Evolutionary conservation across 352 stramenopile genomes (phyloP), one percentile per base, ranked within the genome.

Genomic region (Phytophthora tentaculata): DNA sequence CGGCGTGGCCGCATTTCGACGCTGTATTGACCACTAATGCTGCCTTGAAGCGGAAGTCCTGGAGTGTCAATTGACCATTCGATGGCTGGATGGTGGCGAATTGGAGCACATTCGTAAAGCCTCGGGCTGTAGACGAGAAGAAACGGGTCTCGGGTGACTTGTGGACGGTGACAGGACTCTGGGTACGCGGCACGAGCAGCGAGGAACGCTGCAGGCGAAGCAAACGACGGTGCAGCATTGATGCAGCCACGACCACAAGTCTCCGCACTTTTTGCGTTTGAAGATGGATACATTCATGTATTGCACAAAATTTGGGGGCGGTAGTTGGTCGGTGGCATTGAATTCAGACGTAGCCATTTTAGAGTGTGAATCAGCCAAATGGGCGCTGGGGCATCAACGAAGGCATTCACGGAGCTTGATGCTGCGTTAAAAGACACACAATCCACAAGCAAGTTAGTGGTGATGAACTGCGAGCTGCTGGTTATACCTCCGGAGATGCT

Each of bases 1-100:
- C 41, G 10, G 84, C 76, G 53, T 75, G 63, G 1, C 55, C 65
- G 67, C 84, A 93, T 64, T 84, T 76, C 2, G 84, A 91, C 56
- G 84, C 84, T 28, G 84, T 93, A 69, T 93, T 93, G 51, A 88
- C 77, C 44, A 93, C 83, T 12, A 93, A 71, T 56, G 83, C 57
- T 2, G 81, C 75, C 48, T 83, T 84, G 39, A 74, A 64, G 45
- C 49, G 58, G 19, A 93, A 81, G 12, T 76, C 71, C 23, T 44
- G 19, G 3, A 71, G 64, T 28, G 64, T 69, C 32, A 92, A 74
- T 19, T 68, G 58, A 9, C 64, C 64, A 12, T 57, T 23, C 7
- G 61, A 20, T 10, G 82, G 79, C 23, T 81, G 73, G n/a, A 80
- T 71, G 41, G 70, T 81, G 26, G 74, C 66, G 49, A 90, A 90